Conservation (phyloP, 139 green algal genomes). For the Chlorella vulgaris region DNA sequence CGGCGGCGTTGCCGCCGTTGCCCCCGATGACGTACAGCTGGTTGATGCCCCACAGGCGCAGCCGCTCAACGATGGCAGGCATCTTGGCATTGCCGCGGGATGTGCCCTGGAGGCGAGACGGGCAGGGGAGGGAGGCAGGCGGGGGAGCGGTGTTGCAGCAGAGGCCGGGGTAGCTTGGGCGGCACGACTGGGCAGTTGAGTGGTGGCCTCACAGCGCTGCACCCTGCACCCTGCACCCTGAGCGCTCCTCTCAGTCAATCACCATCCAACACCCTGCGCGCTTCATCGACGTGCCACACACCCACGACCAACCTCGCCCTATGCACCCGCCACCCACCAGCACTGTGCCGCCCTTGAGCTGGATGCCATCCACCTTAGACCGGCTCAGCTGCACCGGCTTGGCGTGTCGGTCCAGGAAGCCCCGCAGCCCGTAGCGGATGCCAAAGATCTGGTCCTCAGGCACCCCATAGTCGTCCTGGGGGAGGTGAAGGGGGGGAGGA, state of each 20-base stretch:
- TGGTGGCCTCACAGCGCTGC: too few species aligned
- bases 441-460: constrained; percentile 88
- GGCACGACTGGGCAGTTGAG: too few species aligned
- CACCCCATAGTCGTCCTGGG: constrained; percentile 83
- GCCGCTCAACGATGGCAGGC: constrained; percentile 87
- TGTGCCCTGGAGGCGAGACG: constrained; percentile 76
- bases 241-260: too few species aligned
- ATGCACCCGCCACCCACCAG: too few species aligned
- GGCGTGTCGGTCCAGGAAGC: constrained; percentile 86
- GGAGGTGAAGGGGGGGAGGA: neutral
- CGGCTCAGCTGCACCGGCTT: constrained; percentile 86
- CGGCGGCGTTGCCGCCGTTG: constrained; percentile 87
- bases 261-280: too few species aligned
- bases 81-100: constrained; percentile 92
- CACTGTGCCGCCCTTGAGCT: constrained; percentile 92
- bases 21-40: constrained; percentile 87
- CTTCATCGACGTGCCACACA: too few species aligned
- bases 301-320: too few species aligned
- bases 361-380: constrained; percentile 87
- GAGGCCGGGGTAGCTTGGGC: too few species aligned
- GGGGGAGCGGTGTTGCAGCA: too few species aligned
- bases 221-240: too few species aligned
- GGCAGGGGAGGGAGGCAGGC: neutral
- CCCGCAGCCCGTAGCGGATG: constrained; percentile 90
- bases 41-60: constrained; percentile 93